Evolutionary conservation across 2,329 filamentous ascomycete species (phyloP), one percentile per base, ranked within the genome.

Genomic region (Sclerotiophoma versabilis): DNA sequence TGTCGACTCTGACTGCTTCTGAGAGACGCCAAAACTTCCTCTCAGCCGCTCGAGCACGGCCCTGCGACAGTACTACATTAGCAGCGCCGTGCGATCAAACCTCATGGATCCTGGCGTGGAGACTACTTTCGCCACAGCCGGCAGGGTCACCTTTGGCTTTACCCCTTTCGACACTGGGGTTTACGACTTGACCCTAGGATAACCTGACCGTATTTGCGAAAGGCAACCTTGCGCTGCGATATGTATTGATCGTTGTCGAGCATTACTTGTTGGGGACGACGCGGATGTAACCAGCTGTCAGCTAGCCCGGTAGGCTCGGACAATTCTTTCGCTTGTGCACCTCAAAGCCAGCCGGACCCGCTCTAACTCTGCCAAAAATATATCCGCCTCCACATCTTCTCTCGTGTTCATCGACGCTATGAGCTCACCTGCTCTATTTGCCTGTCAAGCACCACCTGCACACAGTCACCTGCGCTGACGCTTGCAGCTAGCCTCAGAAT

Each of bases 361-460:
- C 57, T 61, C 55, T 59, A 46, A 51, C 26, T 49, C 34, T 63
- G 51, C 70, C 64, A 73, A 73, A 73, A 73, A 73, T 73, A 74
- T 38, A 49, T 47, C 7, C 49, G 41, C 59, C 60, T 62, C 67
- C 65, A 64, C 66, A 58, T 59, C 53, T 22, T 51, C 51, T 60
- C 67, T 69, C 66, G 66, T 66, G 62, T 66, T 55, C 54, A 50
- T 49, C 38, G 23, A 60, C 63, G 59, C 66, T 69, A 72, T 70
- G 65, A 70, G 64, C 68, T 69, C 65, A 73, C 62, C 49, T 59
- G 52, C 54, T 59, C 46, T 60, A 50, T 63, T 61, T 54, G 51
- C 46, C 42, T 54, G 51, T 34, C 38, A 45, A 58, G 51, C 50
- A 54, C 48, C 45, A 60, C 58, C 58, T 59, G 56, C 36, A 39